Conservation (phyloP, 306 rosid species). For the Trichosanthes truncata region DNA sequence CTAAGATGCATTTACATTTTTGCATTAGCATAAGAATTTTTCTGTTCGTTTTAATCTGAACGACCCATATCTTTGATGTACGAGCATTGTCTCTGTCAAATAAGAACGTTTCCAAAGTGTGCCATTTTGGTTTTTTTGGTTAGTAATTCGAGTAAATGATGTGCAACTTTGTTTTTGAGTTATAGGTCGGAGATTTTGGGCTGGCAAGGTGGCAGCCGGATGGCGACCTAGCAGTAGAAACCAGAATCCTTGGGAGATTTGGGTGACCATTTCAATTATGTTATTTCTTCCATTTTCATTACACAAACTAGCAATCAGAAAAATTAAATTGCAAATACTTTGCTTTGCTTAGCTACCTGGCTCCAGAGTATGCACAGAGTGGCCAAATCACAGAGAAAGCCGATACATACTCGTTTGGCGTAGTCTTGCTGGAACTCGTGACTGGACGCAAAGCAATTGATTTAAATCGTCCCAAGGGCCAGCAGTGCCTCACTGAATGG, state of each 20-base stretch:
- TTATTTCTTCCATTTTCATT: background rate
- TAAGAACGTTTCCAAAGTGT: background rate
- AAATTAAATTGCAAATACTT: constrained; percentile 3
- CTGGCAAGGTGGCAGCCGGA: constrained; percentile 99
- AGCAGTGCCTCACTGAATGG: constrained; percentile 96
- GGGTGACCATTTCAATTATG: constrained; percentile 37
- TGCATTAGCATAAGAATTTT: background rate
- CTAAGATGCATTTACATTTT: background rate
- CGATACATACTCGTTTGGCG: constrained; percentile 91
- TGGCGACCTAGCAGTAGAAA: constrained; percentile 82
- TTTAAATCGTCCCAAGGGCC: constrained; percentile 73
- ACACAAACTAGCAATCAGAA: background rate
- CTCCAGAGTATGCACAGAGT: constrained; percentile 96
- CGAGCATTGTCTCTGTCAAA: background rate
- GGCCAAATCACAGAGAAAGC: constrained; percentile 96
- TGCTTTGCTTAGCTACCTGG: constrained; percentile 53
- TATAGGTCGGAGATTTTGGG: constrained; percentile 99
- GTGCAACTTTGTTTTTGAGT: constrained; percentile 7
- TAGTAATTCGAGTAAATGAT: background rate
- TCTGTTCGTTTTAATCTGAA: background rate
- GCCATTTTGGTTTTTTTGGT: too few relatives aligned
- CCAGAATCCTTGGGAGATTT: constrained; percentile 88
- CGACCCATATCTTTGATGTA: background rate
- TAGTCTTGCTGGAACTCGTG: constrained; percentile 77
- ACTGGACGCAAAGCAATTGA: constrained; percentile 89